phyloP scores from a whole-genome alignment of 2,329 filamentous ascomycete species.

The Trichoderma koningii region DNA sequence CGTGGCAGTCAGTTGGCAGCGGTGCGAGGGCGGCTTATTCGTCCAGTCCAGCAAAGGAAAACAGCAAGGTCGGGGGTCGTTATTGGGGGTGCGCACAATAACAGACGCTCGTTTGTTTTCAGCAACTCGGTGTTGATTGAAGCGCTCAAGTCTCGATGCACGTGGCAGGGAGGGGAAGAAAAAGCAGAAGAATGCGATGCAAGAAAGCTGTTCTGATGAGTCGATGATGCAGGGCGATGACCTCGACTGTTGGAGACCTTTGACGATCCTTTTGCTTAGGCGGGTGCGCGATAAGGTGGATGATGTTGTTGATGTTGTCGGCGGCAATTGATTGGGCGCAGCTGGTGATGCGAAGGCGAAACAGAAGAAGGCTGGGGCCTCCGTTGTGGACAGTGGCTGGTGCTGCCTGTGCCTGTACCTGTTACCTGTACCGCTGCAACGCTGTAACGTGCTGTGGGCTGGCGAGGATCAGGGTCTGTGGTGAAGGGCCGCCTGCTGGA shows the following conservation, averaged over 20 bases:
- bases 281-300: constrained; percentile 12
- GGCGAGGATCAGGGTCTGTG: too few relatives aligned
- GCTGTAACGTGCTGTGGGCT: background rate
- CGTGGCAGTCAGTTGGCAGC: constrained; percentile 11
- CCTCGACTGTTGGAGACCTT: background rate
- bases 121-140: constrained; percentile 20
- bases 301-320: constrained; percentile 23
- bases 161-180: background rate
- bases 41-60: constrained; percentile 14
- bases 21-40: constrained; percentile 18
- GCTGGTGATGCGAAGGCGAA: constrained; percentile 23
- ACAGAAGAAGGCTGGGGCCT: constrained; percentile 27
- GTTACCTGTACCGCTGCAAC: background rate
- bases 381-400: constrained; percentile 27
- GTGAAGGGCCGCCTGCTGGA: background rate
- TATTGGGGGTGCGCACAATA: constrained; percentile 13
- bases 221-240: constrained; percentile 10
- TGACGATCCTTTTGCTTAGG: constrained; percentile 16
- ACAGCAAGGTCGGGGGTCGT: constrained; percentile 16
- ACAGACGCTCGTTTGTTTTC: too few relatives aligned
- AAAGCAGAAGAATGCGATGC: background rate
- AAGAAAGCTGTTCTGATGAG: background rate
- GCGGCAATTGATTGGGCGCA: constrained; percentile 21
- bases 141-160: background rate
- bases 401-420: background rate